Percentiles rank a stretch among this genome's conserved stretches.
phyloP scores from a whole-genome alignment of 2,329 filamentous ascomycete genomes.

The Botryotinia narcissicola region DNA sequence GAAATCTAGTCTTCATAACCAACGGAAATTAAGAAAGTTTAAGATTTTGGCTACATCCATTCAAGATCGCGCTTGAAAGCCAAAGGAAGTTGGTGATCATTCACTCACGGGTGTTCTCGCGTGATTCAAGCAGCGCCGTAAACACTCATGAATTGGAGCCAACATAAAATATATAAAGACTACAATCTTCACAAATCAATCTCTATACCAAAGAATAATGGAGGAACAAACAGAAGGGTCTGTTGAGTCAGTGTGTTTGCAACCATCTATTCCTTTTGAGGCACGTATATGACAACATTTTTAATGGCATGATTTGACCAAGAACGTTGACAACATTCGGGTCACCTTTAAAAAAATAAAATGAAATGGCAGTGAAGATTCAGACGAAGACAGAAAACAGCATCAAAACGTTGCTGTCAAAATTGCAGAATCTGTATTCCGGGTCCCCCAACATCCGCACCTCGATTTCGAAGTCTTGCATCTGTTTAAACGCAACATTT shows the following conservation, averaged over 20 bases:
- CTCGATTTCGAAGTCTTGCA: neutral
- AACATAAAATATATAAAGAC: neutral
- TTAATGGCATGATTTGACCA: rapidly evolving
- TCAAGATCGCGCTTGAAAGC: no score
- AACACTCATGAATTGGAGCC: neutral
- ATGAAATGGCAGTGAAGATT: no score
- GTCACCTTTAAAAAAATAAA: rapidly evolving
- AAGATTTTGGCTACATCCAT: no score
- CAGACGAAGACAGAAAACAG: neutral
- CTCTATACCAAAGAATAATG: neutral
- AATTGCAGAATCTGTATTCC: neutral
- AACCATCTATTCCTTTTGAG: neutral
- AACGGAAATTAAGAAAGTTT: neutral
- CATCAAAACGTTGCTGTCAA: neutral
- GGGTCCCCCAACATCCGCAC: rapidly evolving
- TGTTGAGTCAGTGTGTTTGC: neutral
- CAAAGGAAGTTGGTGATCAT: neutral
- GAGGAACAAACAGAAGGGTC: neutral
- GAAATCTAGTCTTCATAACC: rapidly evolving
- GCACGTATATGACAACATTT: neutral
- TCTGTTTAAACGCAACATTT: neutral
- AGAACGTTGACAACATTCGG: rapidly evolving
- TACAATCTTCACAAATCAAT: neutral
- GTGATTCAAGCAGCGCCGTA: neutral
- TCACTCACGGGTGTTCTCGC: neutral